Evolutionary conservation across 2,329 filamentous ascomycete genomes (phyloP).

Genomic region (Falciphora oryzae): DNA sequence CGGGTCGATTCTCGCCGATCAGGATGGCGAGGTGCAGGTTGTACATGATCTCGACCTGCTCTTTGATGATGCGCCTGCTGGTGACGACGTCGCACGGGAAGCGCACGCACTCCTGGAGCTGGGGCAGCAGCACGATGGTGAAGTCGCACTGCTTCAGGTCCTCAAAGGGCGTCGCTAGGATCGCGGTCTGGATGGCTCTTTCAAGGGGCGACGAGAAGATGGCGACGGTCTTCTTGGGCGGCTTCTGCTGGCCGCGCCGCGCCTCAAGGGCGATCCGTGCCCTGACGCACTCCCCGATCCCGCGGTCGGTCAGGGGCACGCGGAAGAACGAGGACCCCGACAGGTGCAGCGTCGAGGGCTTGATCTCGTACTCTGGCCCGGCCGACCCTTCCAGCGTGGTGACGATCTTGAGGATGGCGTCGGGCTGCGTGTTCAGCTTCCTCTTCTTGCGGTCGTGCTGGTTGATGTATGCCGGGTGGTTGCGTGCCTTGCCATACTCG

Average conservation of each 20-base stretch:
- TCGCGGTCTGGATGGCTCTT: constrained; percentile 1
- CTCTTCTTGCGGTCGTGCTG: neutral
- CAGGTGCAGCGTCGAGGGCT: neutral
- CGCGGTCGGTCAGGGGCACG: neutral
- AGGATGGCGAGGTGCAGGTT: neutral
- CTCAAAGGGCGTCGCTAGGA: constrained; percentile 5
- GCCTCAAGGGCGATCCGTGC: neutral
- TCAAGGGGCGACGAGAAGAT: constrained; percentile 5
- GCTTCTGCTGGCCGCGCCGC: neutral
- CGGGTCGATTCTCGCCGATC: neutral
- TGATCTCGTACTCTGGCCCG: neutral
- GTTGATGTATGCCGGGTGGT: neutral
- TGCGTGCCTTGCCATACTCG: neutral
- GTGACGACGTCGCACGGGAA: constrained; percentile 4
- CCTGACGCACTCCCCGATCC: neutral
- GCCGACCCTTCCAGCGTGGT: neutral
- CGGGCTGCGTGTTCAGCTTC: neutral
- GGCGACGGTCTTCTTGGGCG: neutral
- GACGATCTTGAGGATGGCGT: neutral
- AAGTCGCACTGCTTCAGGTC: neutral
- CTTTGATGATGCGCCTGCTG: neutral
- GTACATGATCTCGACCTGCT: constrained; percentile 2
- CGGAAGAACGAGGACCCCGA: neutral
- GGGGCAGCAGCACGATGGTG: constrained; percentile 1
- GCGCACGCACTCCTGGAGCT: constrained; percentile 5